Percentiles rank a stretch among this genome's conserved stretches.
Evolutionary conservation across 179 eudicot species (phyloP).

Genomic region (Drosera spatulata): DNA sequence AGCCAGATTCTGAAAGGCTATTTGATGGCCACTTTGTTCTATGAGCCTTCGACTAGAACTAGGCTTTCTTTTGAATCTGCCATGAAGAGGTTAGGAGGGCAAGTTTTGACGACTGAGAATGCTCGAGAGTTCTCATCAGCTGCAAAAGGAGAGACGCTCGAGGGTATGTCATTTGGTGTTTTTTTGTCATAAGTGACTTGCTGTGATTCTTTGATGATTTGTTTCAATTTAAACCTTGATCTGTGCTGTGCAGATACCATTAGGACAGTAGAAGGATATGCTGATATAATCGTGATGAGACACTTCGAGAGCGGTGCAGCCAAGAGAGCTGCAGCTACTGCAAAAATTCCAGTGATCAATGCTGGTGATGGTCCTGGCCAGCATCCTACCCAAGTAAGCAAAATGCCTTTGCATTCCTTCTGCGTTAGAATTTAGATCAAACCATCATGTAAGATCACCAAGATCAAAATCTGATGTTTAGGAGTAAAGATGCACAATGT

Average conservation of each 20-base stretch:
- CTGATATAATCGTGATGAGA: conserved; percentile 94
- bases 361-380: conserved; percentile 99
- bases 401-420: too few relatives aligned
- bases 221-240: conserved; percentile 11
- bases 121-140: conserved; percentile 99
- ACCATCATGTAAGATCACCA: too few relatives aligned
- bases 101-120: conserved; percentile 96
- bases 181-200: too few relatives aligned
- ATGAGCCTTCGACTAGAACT: conserved; percentile 97
- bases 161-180: conserved; percentile 38
- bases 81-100: conserved; percentile 95
- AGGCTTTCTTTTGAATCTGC: conserved; percentile 98
- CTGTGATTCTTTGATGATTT: neutral
- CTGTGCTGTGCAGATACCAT: conserved; percentile 57
- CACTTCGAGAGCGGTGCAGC: conserved; percentile 99
- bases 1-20: conserved; percentile 80
- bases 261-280: conserved; percentile 93
- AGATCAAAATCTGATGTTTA: too few relatives aligned
- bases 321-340: conserved; percentile 73
- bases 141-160: conserved; percentile 98
- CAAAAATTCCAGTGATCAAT: conserved; percentile 83
- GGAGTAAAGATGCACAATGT: too few relatives aligned
- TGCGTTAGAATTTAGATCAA: too few relatives aligned
- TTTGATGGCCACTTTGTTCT: conserved; percentile 91
- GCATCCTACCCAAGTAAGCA: conserved; percentile 81